A percentile compares a stretch with the other conserved stretches of the same genome.
Conservation (phyloP, 495 filamentous ascomycete genomes). For the Hyphodiscus hymeniophilus region DNA sequence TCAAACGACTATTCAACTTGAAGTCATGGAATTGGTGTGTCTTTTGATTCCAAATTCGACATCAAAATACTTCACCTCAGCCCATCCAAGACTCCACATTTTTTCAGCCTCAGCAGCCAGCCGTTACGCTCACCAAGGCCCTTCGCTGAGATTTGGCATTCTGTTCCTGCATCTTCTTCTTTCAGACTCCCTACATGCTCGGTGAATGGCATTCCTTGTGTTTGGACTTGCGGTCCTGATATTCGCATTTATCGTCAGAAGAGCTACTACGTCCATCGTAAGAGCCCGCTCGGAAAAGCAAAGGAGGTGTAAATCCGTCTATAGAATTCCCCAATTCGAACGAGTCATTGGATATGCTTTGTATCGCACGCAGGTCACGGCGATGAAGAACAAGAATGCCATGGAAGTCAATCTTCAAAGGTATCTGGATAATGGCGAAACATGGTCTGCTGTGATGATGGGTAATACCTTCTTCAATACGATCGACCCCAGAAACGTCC, state of each 20-base stretch:
- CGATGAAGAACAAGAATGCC: constrained; percentile 8
- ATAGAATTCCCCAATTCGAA: constrained; percentile 12
- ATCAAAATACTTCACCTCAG: no score
- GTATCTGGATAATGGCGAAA: constrained; percentile 8
- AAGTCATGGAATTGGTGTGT: no score
- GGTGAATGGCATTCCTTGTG: constrained; percentile 2
- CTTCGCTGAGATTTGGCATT: no score
- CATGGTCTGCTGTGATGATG: constrained; percentile 12
- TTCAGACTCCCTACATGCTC: not conserved
- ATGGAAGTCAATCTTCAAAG: constrained; percentile 2
- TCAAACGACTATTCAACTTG: no score
- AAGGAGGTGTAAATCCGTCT: constrained; percentile 15
- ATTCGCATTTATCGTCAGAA: not conserved
- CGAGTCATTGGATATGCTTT: constrained; percentile 14
- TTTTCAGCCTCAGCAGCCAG: no score
- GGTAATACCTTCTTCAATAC: constrained; percentile 31
- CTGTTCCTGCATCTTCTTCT: not conserved
- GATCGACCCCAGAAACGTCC: constrained; percentile 65
- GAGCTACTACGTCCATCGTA: not conserved
- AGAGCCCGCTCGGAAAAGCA: constrained; percentile 4
- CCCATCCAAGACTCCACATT: no score
- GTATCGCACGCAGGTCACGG: constrained; percentile 6
- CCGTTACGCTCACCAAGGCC: no score
- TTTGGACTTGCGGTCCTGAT: not conserved
- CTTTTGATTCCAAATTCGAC: no score